Evolutionary conservation across 2,329 filamentous ascomycete genomes (phyloP).

Genomic region (Talaromyces albobiverticillius): DNA sequence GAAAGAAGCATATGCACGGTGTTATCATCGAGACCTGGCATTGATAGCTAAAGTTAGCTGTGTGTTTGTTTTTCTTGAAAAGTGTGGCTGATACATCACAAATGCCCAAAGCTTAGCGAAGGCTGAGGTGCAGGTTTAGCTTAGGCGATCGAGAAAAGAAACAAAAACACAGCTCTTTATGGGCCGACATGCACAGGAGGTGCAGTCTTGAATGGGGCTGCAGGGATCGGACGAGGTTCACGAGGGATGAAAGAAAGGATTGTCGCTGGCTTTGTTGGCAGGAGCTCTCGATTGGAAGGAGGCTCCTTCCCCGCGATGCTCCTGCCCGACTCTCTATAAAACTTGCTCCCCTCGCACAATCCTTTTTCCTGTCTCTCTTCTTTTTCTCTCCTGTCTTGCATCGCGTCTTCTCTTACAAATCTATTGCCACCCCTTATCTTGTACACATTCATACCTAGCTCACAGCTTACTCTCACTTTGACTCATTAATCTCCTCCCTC

Average conservation of each 20-base stretch:
- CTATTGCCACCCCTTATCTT: too few species aligned
- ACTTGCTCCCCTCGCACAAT: background rate
- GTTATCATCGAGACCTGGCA: background rate
- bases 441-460: background rate
- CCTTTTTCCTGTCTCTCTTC: background rate
- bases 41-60: background rate
- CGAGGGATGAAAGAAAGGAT: background rate
- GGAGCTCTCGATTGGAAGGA: background rate
- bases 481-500: background rate
- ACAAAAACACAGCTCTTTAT: background rate
- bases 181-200: background rate
- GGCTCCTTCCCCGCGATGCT: slow-evolving; percentile 1
- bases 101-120: background rate
- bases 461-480: background rate
- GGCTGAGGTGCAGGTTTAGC: background rate
- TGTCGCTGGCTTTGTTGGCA: background rate
- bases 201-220: background rate
- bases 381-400: too few species aligned
- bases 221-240: background rate
- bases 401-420: too few species aligned
- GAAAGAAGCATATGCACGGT: background rate
- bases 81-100: slow-evolving; percentile 12
- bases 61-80: too few species aligned
- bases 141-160: background rate
- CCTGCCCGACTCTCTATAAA: background rate